Evolutionary conservation across 208 protist genomes (phyloP).

Genomic region (Acanthamoeba royreba): DNA sequence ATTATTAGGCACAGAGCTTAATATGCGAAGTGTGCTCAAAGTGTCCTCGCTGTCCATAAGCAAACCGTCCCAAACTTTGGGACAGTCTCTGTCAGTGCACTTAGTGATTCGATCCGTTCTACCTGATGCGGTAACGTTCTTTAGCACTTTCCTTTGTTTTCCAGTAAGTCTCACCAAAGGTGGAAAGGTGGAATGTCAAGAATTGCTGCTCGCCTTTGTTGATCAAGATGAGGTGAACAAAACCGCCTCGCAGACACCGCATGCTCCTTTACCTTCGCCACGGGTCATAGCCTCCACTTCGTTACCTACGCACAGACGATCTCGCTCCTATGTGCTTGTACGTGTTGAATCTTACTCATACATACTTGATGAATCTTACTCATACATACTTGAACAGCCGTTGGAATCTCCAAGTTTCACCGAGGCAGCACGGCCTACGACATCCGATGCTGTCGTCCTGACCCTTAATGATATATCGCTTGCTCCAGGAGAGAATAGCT

Average conservation of each 20-base stretch:
- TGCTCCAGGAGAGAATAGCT: too few species aligned
- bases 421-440: too few species aligned
- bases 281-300: too few species aligned
- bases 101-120: not conserved
- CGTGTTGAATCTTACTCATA: too few species aligned
- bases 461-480: too few species aligned
- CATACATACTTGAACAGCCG: too few species aligned
- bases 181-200: not conserved
- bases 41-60: not conserved
- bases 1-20: not conserved
- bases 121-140: not conserved
- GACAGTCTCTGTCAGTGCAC: not conserved
- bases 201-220: not conserved
- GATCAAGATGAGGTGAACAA: not conserved
- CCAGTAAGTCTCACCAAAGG: not conserved
- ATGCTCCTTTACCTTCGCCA: not conserved
- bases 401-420: too few species aligned
- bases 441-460: too few species aligned
- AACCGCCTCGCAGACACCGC: not conserved
- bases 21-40: not conserved
- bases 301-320: too few species aligned
- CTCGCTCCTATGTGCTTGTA: too few species aligned
- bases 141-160: not conserved
- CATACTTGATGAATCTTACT: too few species aligned
- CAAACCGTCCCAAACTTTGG: not conserved